These are phyloP conservation scores for Trichosporon faecale DNA, from an alignment of 1,284 basidiomycete species.

Conservation along the genomic window DNA sequence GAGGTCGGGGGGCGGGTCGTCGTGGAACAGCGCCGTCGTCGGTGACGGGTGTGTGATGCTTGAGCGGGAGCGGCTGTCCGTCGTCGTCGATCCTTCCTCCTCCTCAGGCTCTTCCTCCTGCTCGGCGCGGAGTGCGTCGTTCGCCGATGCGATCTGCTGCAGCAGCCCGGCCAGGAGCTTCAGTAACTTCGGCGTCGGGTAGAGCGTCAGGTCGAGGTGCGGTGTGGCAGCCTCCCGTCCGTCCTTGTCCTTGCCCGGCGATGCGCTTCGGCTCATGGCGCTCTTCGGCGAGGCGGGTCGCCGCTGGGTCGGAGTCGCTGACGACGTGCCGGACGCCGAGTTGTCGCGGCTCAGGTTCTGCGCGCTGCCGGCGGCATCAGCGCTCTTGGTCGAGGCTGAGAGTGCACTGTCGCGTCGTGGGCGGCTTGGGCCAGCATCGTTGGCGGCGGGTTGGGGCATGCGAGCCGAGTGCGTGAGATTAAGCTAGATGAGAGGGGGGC, in stretches of 20 bases:
- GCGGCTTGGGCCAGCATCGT: slow-evolving; percentile 23
- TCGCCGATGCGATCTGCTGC: slow-evolving; percentile 85
- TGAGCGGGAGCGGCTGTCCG: slow-evolving; percentile 11
- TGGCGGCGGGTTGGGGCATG: slow-evolving; percentile 4
- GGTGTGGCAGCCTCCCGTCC: slow-evolving; percentile 21
- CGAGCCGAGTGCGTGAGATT: not conserved
- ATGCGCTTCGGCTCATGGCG: slow-evolving; percentile 21
- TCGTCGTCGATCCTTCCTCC: slow-evolving; percentile 17
- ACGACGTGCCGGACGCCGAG: not conserved
- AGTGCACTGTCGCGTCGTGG: slow-evolving; percentile 14
- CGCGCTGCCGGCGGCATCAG: not conserved
- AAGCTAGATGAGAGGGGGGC: not conserved
- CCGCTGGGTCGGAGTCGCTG: not conserved
- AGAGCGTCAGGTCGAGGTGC: slow-evolving; percentile 58
- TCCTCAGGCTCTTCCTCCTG: slow-evolving; percentile 34
- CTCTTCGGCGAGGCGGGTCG: slow-evolving; percentile 29
- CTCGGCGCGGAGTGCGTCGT: slow-evolving; percentile 61
- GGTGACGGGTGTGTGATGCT: slow-evolving; percentile 31
- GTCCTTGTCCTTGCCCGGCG: slow-evolving; percentile 2
- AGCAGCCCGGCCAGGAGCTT: slow-evolving; percentile 84
- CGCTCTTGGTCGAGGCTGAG: not conserved
- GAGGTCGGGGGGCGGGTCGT: slow-evolving; percentile 43
- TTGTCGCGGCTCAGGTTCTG: not conserved
- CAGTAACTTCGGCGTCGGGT: slow-evolving; percentile 65
- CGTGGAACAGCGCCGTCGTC: slow-evolving; percentile 41